These are phyloP conservation scores for Cercospora sp. DNA, from an alignment of 2,329 filamentous ascomycete genomes.

Conservation along the genomic window DNA sequence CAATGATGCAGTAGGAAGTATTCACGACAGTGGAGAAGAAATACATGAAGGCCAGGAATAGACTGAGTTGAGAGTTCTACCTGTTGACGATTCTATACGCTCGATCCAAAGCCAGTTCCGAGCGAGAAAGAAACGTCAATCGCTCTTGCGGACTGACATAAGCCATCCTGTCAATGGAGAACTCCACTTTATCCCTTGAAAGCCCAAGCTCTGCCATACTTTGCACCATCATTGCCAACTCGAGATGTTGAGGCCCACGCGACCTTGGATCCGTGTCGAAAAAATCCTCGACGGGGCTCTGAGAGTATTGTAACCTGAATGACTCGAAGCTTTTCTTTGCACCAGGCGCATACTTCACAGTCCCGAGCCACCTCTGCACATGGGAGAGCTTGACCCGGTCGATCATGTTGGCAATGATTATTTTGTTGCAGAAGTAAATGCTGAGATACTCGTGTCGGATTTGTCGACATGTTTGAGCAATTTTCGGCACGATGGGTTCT, in stretches of 20 bases:
- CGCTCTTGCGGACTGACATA: background rate
- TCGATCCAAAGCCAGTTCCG: background rate
- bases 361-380: background rate
- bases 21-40: background rate
- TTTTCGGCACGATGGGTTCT: background rate
- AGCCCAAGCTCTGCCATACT: background rate
- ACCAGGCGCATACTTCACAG: background rate
- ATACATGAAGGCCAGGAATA: background rate
- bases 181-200: background rate
- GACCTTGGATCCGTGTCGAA: background rate
- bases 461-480: background rate
- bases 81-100: background rate
- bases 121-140: background rate
- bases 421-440: background rate
- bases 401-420: background rate
- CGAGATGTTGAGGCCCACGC: background rate
- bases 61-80: background rate
- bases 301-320: background rate
- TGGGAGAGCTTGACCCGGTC: background rate
- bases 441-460: background rate
- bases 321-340: background rate
- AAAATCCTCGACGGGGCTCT: background rate
- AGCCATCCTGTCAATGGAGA: background rate
- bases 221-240: background rate
- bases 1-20: background rate